A percentile compares a stretch with the other conserved stretches of the same genome.
Conservation (phyloP, 805 yeast genomes). For the Candida nitratophila region DNA sequence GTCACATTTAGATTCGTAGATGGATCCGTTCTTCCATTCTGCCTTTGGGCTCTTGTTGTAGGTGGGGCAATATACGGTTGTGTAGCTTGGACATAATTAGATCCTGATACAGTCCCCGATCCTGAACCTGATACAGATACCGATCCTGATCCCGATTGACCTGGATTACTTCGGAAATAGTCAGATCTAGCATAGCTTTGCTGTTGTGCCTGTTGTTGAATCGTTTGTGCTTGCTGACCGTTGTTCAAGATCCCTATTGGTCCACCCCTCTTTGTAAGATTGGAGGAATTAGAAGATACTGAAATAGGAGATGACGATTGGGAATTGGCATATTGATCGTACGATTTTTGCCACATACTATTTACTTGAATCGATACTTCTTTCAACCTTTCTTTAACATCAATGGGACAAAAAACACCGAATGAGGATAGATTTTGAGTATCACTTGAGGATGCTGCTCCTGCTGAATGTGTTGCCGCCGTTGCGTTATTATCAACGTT, state of each 20-base stretch:
- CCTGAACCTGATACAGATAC: too few relatives aligned
- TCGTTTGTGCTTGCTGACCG: background rate
- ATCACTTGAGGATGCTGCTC: background rate
- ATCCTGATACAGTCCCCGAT: too few relatives aligned
- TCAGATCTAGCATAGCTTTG: background rate
- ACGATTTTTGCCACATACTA: background rate
- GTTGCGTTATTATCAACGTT: background rate
- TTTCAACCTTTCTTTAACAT: background rate
- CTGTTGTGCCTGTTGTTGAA: constrained; percentile 1
- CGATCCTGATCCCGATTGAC: too few relatives aligned
- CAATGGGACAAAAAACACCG: background rate
- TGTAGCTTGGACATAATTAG: background rate
- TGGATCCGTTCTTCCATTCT: background rate
- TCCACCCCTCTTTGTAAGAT: background rate
- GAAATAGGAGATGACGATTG: background rate
- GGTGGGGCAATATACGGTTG: constrained; percentile 8
- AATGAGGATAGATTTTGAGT: background rate
- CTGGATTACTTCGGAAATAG: background rate
- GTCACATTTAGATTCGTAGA: background rate
- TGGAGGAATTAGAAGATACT: background rate
- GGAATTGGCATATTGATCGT: background rate
- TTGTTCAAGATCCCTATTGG: background rate
- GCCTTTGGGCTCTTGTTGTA: constrained; percentile 25
- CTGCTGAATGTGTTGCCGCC: background rate
- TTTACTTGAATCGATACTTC: background rate